Evolutionary conservation across 2,329 filamentous ascomycete genomes (phyloP).

Genomic region (Botrytis paeoniae): DNA sequence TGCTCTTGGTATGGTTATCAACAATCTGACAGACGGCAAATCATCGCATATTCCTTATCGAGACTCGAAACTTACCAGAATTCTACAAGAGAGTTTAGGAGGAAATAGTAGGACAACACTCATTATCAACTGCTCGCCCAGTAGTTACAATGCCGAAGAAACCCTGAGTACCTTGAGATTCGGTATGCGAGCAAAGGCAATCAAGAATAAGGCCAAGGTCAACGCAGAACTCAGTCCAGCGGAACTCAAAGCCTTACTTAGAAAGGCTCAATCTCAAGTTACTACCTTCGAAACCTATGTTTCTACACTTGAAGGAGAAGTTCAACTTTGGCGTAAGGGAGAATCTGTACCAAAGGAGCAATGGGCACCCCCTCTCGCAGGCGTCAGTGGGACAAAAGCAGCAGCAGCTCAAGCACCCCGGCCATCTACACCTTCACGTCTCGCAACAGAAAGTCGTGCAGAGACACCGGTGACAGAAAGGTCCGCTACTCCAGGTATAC

Average conservation of each 20-base stretch:
- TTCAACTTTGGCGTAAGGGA: constrained; percentile 82
- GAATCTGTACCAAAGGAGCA: constrained; percentile 84
- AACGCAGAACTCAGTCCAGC: constrained; percentile 95
- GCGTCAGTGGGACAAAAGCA: constrained; percentile 51
- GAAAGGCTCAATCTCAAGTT: constrained; percentile 86
- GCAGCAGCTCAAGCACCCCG: constrained; percentile 45
- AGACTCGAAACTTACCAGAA: constrained; percentile 96
- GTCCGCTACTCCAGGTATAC: constrained; percentile 79
- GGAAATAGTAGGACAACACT: constrained; percentile 98
- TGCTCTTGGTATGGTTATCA: constrained; percentile 98
- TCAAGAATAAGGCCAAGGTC: constrained; percentile 99
- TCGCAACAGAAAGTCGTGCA: constrained; percentile 55
- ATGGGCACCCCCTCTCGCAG: constrained; percentile 70
- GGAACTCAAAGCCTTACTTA: constrained; percentile 89
- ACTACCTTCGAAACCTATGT: constrained; percentile 88
- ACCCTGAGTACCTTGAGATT: constrained; percentile 90
- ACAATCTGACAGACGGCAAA: constrained; percentile 93
- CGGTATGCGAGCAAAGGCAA: constrained; percentile 93
- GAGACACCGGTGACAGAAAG: constrained; percentile 74
- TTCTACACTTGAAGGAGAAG: constrained; percentile 75
- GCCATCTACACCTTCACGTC: constrained; percentile 59
- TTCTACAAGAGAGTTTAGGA: constrained; percentile 93
- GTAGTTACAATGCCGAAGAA: constrained; percentile 96
- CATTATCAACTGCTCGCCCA: constrained; percentile 98
- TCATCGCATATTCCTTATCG: constrained; percentile 93